Evolutionary conservation across 2,329 filamentous ascomycete species (phyloP).

Genomic region (Diaporthe citriasiana): DNA sequence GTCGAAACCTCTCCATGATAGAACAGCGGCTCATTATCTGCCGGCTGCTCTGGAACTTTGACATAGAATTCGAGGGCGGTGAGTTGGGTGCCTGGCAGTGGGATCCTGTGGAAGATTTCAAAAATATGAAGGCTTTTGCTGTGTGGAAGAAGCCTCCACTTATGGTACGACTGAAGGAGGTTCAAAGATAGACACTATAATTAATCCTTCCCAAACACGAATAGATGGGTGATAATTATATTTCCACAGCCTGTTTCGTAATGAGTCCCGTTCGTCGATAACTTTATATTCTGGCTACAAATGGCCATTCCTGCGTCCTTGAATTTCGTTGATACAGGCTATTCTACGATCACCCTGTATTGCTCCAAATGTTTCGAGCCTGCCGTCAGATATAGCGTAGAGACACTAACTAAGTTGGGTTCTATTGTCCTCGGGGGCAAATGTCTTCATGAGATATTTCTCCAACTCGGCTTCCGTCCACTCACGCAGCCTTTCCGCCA

Average conservation of each 20-base stretch:
- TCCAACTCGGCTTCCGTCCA: constrained; percentile 53
- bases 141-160: constrained; percentile 1
- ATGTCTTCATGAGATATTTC: not conserved
- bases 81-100: not conserved
- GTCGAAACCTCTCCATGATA: constrained; percentile 11
- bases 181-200: constrained; percentile 43
- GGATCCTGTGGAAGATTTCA: not conserved
- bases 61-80: constrained; percentile 2
- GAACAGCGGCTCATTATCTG: constrained; percentile 21
- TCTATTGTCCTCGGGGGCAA: not conserved
- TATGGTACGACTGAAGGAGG: not conserved
- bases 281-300: too few species aligned
- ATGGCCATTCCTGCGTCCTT: too few species aligned
- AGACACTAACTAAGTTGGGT: too few species aligned
- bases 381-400: not conserved
- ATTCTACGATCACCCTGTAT: too few species aligned
- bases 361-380: not conserved
- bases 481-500: constrained; percentile 51
- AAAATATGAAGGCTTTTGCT: not conserved
- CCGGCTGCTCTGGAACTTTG: constrained; percentile 17
- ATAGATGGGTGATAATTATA: not conserved
- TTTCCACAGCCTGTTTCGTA: not conserved
- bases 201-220: not conserved
- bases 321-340: too few species aligned
- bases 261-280: not conserved